These are phyloP conservation scores for Venturia oleaginea DNA, from an alignment of 2,329 filamentous ascomycete species.

Conservation along the genomic window DNA sequence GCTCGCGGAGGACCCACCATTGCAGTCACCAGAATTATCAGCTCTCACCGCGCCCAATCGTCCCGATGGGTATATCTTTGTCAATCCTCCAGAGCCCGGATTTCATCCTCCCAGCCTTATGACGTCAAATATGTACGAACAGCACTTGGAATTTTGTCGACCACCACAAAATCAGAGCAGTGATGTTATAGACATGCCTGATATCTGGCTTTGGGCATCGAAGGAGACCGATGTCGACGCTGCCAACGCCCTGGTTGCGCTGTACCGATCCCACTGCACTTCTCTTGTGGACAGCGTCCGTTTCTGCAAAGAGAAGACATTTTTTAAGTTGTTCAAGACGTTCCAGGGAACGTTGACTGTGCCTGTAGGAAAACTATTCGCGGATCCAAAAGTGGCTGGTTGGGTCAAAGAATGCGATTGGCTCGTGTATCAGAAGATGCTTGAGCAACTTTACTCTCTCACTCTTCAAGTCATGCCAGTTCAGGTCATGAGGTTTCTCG, in stretches of 20 bases:
- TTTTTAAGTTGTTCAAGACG: slow-evolving; percentile 88
- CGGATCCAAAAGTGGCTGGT: slow-evolving; percentile 66
- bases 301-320: slow-evolving; percentile 93
- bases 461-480: slow-evolving; percentile 88
- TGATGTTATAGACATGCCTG: slow-evolving; percentile 70
- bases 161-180: slow-evolving; percentile 53
- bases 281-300: slow-evolving; percentile 92
- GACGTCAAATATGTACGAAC: slow-evolving; percentile 23
- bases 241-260: slow-evolving; percentile 71
- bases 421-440: slow-evolving; percentile 93
- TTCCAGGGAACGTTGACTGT: slow-evolving; percentile 96
- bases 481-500: slow-evolving; percentile 74
- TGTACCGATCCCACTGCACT: slow-evolving; percentile 92
- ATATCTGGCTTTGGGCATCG: slow-evolving; percentile 74
- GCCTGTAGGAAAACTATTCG: slow-evolving; percentile 87
- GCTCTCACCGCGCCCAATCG: slow-evolving; percentile 28
- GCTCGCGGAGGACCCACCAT: slow-evolving; percentile 25
- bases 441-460: slow-evolving; percentile 79
- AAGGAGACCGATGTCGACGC: slow-evolving; percentile 75
- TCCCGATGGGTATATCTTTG: slow-evolving; percentile 33
- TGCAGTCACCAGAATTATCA: slow-evolving; percentile 13
- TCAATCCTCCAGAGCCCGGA: slow-evolving; percentile 35
- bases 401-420: slow-evolving; percentile 98
- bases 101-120: neutral
- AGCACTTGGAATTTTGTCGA: slow-evolving; percentile 53